phyloP scores from a whole-genome alignment of 306 rosid genomes.

The Datisca glomerata region DNA sequence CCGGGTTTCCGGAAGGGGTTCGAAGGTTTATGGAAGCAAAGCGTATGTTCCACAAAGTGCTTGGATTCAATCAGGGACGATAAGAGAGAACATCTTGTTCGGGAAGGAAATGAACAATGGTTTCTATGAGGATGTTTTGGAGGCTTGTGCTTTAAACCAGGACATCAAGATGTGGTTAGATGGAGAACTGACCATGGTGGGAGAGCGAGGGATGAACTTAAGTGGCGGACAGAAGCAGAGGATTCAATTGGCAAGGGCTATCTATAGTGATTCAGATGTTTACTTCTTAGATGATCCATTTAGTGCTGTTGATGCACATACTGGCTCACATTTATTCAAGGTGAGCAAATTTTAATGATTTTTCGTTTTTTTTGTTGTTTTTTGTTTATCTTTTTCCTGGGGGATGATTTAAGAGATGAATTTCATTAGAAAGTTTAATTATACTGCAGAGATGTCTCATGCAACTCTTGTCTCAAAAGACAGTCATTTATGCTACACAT shows the following conservation, averaged over 20 bases:
- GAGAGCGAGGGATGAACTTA: conserved; percentile 85
- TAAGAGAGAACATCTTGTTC: conserved; percentile 74
- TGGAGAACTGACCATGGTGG: conserved; percentile 59
- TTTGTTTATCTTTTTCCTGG: neutral
- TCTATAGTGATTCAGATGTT: conserved; percentile 73
- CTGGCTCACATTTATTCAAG: conserved; percentile 74
- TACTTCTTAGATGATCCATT: conserved; percentile 90
- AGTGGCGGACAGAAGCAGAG: conserved; percentile 96
- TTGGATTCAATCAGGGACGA: conserved; percentile 87
- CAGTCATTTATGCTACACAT: conserved; percentile 84
- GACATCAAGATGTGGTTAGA: conserved; percentile 65
- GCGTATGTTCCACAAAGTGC: conserved; percentile 91
- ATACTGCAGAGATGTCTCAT: conserved; percentile 68
- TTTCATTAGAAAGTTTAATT: conserved; percentile 10
- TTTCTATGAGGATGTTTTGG: conserved; percentile 52
- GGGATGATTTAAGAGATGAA: neutral
- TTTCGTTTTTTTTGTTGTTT: conserved; percentile 2
- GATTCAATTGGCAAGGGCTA: conserved; percentile 85
- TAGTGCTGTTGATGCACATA: conserved; percentile 93
- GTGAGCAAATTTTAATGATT: conserved; percentile 16
- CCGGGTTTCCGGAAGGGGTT: conserved; percentile 46
- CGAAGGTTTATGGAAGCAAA: conserved; percentile 40
- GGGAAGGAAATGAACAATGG: conserved; percentile 51
- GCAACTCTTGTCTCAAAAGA: conserved; percentile 59
- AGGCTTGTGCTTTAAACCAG: conserved; percentile 65